Percentiles rank a stretch among this genome's conserved stretches.
Evolutionary conservation across 306 rosid species (phyloP).

Genomic region (Corylus americana): DNA sequence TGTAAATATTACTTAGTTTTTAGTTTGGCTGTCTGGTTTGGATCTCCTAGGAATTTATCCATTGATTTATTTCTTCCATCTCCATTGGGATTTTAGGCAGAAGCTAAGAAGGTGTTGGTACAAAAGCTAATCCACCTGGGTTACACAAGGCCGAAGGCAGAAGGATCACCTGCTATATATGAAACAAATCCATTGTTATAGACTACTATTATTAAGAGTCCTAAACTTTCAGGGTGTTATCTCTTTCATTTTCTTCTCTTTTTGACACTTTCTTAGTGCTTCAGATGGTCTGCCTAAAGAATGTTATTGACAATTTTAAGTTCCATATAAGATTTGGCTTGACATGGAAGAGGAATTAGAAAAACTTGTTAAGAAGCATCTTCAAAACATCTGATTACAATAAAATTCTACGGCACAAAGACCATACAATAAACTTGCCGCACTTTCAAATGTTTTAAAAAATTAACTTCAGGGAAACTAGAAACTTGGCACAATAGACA

Average conservation of each 20-base stretch:
- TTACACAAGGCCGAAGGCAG: constrained; percentile 51
- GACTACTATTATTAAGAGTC: not conserved
- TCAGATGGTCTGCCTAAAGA: not conserved
- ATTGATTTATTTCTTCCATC: constrained; percentile 8
- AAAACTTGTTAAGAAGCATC: not conserved
- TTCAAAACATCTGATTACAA: no score
- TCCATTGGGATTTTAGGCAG: constrained; percentile 49
- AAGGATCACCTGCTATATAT: constrained; percentile 25
- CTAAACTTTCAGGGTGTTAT: not conserved
- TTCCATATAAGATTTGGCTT: not conserved
- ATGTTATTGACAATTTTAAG: not conserved
- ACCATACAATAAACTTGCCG: no score
- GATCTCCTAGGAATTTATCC: not conserved
- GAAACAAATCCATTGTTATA: not conserved
- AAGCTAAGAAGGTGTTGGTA: constrained; percentile 81
- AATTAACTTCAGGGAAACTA: not conserved
- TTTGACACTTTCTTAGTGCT: not conserved
- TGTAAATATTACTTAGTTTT: not conserved
- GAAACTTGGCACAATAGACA: not conserved
- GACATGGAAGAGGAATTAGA: not conserved
- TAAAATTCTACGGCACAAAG: no score
- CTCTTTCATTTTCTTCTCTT: not conserved
- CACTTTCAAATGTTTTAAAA: no score
- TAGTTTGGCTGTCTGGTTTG: not conserved
- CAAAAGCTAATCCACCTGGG: constrained; percentile 72